phyloP scores from a whole-genome alignment of 495 filamentous ascomycete species.

The Aspergillus nidulans region DNA sequence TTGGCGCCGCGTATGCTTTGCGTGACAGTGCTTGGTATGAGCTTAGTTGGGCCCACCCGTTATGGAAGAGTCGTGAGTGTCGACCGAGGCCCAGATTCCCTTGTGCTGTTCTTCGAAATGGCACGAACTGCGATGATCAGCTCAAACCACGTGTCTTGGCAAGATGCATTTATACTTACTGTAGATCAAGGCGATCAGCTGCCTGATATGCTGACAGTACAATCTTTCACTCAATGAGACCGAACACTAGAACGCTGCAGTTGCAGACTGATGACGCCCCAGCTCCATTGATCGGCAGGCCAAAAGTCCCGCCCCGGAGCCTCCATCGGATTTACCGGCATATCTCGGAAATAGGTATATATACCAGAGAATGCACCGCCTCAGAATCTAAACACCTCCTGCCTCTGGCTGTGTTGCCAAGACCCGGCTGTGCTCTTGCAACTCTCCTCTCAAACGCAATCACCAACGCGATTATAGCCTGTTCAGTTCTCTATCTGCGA shows the following conservation, averaged over 20 bases:
- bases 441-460: neutral
- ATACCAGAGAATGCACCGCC: neutral
- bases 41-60: conserved; percentile 4
- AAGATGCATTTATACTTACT: no score
- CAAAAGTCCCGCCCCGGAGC: neutral
- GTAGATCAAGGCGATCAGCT: no score
- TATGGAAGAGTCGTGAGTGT: no score
- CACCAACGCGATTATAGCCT: no score
- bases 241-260: neutral
- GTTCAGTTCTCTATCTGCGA: no score
- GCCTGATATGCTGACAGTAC: no score
- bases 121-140: no score
- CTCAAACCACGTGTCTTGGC: no score
- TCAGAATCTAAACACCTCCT: neutral
- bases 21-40: conserved; percentile 1
- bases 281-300: neutral
- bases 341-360: neutral
- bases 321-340: neutral
- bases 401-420: neutral
- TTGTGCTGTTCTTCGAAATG: no score
- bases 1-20: conserved; percentile 22
- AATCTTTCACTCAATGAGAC: no score
- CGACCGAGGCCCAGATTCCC: neutral
- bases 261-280: neutral
- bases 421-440: neutral